phyloP scores from a whole-genome alignment of 805 yeast species.

The Monosporozyma aquatica region DNA sequence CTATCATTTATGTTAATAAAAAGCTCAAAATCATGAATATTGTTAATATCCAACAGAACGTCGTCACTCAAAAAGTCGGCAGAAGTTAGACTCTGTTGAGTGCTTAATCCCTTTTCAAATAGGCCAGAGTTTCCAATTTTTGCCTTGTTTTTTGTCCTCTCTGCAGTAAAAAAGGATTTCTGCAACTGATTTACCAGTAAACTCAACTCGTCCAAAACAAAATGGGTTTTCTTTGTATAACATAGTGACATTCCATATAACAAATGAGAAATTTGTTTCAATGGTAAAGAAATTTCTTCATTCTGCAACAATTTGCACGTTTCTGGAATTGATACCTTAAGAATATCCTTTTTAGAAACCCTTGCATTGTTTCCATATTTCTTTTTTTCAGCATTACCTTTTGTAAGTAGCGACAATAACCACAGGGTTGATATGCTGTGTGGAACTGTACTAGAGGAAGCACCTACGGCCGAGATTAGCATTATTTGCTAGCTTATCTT shows the following conservation, averaged over 20 bases:
- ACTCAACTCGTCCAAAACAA: conserved; percentile 23
- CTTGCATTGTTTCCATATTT: conserved; percentile 3
- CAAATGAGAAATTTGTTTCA: conserved; percentile 24
- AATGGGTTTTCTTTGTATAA: conserved; percentile 26
- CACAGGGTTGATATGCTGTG: conserved; percentile 24
- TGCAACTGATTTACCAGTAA: conserved; percentile 18
- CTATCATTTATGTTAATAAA: neutral
- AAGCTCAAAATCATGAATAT: conserved; percentile 11
- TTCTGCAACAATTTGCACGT: conserved; percentile 21
- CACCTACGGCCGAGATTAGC: no score
- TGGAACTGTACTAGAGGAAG: no score
- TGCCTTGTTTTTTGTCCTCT: neutral
- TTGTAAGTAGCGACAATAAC: conserved; percentile 26
- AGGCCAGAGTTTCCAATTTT: no score
- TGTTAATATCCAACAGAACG: conserved; percentile 21
- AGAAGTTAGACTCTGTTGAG: no score
- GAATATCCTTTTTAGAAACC: conserved; percentile 25
- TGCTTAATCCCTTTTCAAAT: no score
- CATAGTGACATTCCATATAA: conserved; percentile 29
- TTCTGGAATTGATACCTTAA: conserved; percentile 27
- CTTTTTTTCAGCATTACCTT: no score
- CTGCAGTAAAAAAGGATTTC: neutral
- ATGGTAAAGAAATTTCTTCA: conserved; percentile 15
- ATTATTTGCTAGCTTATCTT: no score
- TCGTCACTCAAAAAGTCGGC: conserved; percentile 14